These are phyloP conservation scores for Eucalyptus curtisii DNA, from an alignment of 345 rosid genomes.

Conservation along the genomic window DNA sequence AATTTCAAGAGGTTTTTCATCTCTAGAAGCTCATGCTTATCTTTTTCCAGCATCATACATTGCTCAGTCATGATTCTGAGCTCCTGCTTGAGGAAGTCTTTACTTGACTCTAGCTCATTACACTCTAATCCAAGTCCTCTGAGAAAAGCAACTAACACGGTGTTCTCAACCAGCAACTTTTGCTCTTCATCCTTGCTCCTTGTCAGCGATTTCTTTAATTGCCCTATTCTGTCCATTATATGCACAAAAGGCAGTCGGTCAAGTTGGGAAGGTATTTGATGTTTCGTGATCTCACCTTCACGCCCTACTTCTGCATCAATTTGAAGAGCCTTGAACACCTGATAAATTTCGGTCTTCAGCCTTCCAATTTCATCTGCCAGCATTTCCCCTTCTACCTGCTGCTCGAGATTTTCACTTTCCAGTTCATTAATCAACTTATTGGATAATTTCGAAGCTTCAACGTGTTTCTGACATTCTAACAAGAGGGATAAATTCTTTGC, in stretches of 20 bases:
- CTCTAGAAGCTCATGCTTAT: conserved; percentile 43
- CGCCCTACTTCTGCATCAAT: conserved; percentile 24
- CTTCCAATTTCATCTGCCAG: conserved; percentile 56
- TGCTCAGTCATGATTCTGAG: conserved; percentile 12
- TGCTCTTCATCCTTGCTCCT: conserved; percentile 51
- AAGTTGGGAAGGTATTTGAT: not conserved
- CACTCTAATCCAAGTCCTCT: conserved; percentile 39
- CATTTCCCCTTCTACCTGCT: conserved; percentile 56
- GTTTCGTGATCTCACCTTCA: conserved; percentile 9
- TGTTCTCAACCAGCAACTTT: conserved; percentile 59
- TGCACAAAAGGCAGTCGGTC: conserved; percentile 35
- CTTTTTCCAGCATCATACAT: conserved; percentile 26
- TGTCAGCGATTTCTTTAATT: conserved; percentile 39
- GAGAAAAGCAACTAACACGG: conserved; percentile 48
- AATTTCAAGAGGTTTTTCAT: conserved; percentile 43
- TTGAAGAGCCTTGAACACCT: conserved; percentile 60
- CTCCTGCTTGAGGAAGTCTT: conserved; percentile 27
- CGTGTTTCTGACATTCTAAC: conserved; percentile 65
- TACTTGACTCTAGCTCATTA: conserved; percentile 35
- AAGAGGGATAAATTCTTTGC: conserved; percentile 50
- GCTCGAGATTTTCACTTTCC: conserved; percentile 77
- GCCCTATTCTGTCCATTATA: conserved; percentile 40
- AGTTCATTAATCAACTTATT: conserved; percentile 59
- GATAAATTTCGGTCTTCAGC: conserved; percentile 49
- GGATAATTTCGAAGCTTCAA: conserved; percentile 59